A percentile compares a stretch with the other conserved stretches of the same genome.
These are phyloP conservation scores for Alternaria arbusti DNA, from an alignment of 2,329 filamentous ascomycete genomes.

Conservation along the genomic window DNA sequence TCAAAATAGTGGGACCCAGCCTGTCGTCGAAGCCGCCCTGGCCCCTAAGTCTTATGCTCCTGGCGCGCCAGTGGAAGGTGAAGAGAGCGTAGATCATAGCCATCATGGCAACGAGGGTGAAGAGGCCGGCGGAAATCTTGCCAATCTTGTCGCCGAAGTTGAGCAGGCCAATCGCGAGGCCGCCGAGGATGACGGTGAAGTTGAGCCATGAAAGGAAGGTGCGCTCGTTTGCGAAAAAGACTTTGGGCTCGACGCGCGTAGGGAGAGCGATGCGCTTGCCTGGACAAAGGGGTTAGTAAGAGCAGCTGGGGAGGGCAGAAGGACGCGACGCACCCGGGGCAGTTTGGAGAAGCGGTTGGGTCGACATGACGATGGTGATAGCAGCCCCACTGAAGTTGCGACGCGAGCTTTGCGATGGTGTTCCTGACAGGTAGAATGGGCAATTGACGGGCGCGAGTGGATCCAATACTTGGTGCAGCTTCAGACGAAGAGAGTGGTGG, in stretches of 20 bases:
- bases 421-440: neutral
- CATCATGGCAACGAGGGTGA: constrained; percentile 91
- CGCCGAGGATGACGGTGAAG: constrained; percentile 98
- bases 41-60: constrained; percentile 86
- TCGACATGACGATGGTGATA: constrained; percentile 73
- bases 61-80: constrained; percentile 97
- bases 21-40: constrained; percentile 97
- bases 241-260: constrained; percentile 97
- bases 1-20: constrained; percentile 89
- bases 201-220: constrained; percentile 99
- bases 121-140: constrained; percentile 91
- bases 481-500: neutral
- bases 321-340: constrained; percentile 72
- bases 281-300: constrained; percentile 48
- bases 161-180: constrained; percentile 92
- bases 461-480: constrained; percentile 12
- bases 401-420: constrained; percentile 12
- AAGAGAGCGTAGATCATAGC: constrained; percentile 94
- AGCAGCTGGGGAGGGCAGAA: neutral
- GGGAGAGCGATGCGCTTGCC: constrained; percentile 98
- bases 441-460: constrained; percentile 8
- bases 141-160: constrained; percentile 97
- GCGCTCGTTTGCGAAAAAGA: constrained; percentile 99
- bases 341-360: constrained; percentile 93
- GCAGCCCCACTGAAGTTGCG: constrained; percentile 19